A percentile compares a stretch with the other conserved stretches of the same genome.
phyloP scores from a whole-genome alignment of 2,329 filamentous ascomycete species.

The Falciphora oryzae region DNA sequence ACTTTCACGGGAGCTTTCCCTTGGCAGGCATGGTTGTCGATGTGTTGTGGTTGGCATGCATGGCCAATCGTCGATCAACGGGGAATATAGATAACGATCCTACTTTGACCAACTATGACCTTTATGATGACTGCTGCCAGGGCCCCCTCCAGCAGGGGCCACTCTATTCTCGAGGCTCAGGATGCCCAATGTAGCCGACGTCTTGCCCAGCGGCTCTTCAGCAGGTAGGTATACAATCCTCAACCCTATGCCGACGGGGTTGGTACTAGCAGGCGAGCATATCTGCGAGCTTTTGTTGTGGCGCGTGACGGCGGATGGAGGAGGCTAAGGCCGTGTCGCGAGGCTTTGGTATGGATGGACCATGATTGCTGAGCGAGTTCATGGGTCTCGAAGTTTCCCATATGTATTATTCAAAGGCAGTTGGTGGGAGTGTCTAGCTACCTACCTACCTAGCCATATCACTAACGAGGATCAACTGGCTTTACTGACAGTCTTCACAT shows the following conservation, averaged over 20 bases:
- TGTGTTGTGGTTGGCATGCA: conserved; percentile 4
- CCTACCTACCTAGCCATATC: neutral
- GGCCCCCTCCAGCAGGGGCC: neutral
- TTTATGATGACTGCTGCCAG: conserved; percentile 11
- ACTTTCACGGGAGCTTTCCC: neutral
- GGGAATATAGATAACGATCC: conserved; percentile 11
- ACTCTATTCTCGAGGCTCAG: neutral
- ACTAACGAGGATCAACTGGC: neutral
- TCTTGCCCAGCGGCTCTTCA: neutral
- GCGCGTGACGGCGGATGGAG: neutral
- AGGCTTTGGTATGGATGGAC: neutral
- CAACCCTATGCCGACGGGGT: neutral
- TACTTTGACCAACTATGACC: conserved; percentile 10
- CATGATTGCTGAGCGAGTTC: neutral
- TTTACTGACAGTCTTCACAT: neutral
- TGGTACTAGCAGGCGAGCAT: neutral
- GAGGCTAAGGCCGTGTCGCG: neutral
- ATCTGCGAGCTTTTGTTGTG: neutral
- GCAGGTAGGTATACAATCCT: neutral
- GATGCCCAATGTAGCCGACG: neutral
- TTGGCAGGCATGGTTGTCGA: conserved; percentile 1
- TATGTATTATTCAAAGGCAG: neutral
- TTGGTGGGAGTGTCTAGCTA: neutral
- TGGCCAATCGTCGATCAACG: conserved; percentile 4
- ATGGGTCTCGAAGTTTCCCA: neutral